Evolutionary conservation across 2,329 filamentous ascomycete species (phyloP).

Genomic region (Aspergillus brunneoviolaceus): DNA sequence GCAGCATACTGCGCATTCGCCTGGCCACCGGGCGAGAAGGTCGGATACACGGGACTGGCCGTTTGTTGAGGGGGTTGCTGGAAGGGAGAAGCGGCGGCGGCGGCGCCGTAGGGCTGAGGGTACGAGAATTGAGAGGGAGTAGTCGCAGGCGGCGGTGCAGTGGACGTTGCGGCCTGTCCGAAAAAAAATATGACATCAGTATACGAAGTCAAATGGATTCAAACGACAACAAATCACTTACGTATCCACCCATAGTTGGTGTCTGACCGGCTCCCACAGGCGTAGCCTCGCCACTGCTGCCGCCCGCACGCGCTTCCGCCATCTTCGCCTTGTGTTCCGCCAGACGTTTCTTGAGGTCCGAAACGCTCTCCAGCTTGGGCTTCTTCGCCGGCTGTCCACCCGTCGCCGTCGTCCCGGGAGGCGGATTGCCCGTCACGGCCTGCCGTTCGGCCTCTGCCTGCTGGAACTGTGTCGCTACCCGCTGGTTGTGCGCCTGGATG

Average conservation of each 20-base stretch:
- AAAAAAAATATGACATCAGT: constrained; percentile 11
- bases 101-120: constrained; percentile 40
- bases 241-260: constrained; percentile 56
- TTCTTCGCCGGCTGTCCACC: constrained; percentile 56
- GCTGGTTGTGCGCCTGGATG: constrained; percentile 77
- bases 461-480: constrained; percentile 82
- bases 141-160: constrained; percentile 37
- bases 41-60: constrained; percentile 38
- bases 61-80: constrained; percentile 46
- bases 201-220: not conserved
- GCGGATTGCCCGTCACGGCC: constrained; percentile 78
- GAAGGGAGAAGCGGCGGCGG: constrained; percentile 37
- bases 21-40: constrained; percentile 37
- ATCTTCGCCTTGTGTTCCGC: constrained; percentile 72
- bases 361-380: constrained; percentile 69
- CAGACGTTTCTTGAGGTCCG: constrained; percentile 76
- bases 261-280: constrained; percentile 51
- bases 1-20: constrained; percentile 33
- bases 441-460: constrained; percentile 80
- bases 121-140: constrained; percentile 39
- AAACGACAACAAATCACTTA: constrained; percentile 47
- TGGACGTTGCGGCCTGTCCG: constrained; percentile 44
- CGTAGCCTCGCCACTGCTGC: constrained; percentile 58
- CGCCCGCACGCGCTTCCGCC: constrained; percentile 59
- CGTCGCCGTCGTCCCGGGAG: constrained; percentile 56